Conservation (phyloP, 352 stramenopile species). For the Peronosclerospora sorghi region DNA sequence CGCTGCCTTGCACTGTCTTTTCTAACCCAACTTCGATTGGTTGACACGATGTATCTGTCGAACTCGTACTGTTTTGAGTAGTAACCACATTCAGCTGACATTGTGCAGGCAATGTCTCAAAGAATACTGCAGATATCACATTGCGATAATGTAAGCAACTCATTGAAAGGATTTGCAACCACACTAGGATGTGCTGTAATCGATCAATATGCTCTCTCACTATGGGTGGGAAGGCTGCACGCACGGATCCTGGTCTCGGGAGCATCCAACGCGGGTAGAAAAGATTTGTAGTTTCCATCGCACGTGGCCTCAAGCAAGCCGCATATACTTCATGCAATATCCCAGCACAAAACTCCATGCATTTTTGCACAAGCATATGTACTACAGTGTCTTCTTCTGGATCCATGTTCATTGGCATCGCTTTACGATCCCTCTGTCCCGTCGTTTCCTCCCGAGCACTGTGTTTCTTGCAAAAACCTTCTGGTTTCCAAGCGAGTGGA, state of each 20-base stretch:
- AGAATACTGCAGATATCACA: constrained; percentile 43
- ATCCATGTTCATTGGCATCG: constrained; percentile 20
- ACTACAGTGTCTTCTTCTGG: constrained; percentile 30
- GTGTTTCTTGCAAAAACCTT: constrained; percentile 75
- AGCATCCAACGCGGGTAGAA: constrained; percentile 24
- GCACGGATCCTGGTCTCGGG: constrained; percentile 32
- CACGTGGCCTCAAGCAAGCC: constrained; percentile 31
- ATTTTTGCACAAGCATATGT: constrained; percentile 27
- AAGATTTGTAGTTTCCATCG: constrained; percentile 19
- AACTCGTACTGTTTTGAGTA: not conserved
- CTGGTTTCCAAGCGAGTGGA: constrained; percentile 58
- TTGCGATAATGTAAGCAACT: constrained; percentile 62
- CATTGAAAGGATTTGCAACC: constrained; percentile 62
- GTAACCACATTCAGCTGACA: constrained; percentile 26
- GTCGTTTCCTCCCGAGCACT: constrained; percentile 3
- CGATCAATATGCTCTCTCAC: constrained; percentile 48
- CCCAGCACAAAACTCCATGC: constrained; percentile 46
- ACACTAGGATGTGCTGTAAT: constrained; percentile 44
- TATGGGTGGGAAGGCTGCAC: constrained; percentile 26
- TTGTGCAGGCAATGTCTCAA: constrained; percentile 40
- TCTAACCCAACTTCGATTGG: constrained; percentile 8
- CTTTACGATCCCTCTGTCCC: not conserved
- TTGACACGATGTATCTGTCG: constrained; percentile 1
- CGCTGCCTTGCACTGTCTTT: constrained; percentile 4
- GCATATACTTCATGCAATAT: constrained; percentile 47